Evolutionary conservation across 2,329 filamentous ascomycete species (phyloP).

Genomic region (Curvularia sp.): DNA sequence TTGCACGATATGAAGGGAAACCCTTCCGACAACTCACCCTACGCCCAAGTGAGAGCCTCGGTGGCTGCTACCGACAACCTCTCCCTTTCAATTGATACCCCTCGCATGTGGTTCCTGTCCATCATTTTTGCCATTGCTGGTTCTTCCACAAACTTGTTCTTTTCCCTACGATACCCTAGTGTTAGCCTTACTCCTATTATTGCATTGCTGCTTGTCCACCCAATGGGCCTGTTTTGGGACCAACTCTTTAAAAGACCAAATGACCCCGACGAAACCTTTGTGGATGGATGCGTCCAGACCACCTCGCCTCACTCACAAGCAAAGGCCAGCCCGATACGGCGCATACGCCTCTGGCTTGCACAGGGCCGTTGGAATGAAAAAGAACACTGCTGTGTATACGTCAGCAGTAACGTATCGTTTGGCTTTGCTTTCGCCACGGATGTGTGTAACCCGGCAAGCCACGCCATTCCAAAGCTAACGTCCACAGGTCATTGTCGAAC

Average conservation of each 20-base stretch:
- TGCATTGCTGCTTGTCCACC: slow-evolving; percentile 82
- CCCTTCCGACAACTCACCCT: slow-evolving; percentile 74
- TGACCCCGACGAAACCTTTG: slow-evolving; percentile 64
- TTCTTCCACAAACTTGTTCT: slow-evolving; percentile 86
- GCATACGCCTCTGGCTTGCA: slow-evolving; percentile 74
- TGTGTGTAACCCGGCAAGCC: slow-evolving; percentile 51
- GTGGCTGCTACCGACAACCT: slow-evolving; percentile 78
- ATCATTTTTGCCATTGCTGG: slow-evolving; percentile 80
- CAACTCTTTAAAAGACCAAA: slow-evolving; percentile 67
- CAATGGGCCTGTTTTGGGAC: slow-evolving; percentile 82
- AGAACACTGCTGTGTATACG: slow-evolving; percentile 87
- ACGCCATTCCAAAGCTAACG: slow-evolving; percentile 18
- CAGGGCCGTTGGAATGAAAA: slow-evolving; percentile 88
- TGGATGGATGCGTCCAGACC: slow-evolving; percentile 61
- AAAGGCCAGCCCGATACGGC: slow-evolving; percentile 40
- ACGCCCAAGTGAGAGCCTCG: slow-evolving; percentile 80
- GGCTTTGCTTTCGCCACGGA: slow-evolving; percentile 90
- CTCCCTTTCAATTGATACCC: slow-evolving; percentile 82
- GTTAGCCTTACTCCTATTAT: slow-evolving; percentile 90
- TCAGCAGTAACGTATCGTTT: slow-evolving; percentile 88
- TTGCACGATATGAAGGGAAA: slow-evolving; percentile 53
- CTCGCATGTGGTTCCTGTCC: slow-evolving; percentile 86
- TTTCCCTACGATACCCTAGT: slow-evolving; percentile 87
- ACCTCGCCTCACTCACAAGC: slow-evolving; percentile 20
- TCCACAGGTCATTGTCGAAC: slow-evolving; percentile 78